A percentile compares a stretch with the other conserved stretches of the same genome.
phyloP scores from a whole-genome alignment of 306 rosid species.

The Carpinus fangiana region DNA sequence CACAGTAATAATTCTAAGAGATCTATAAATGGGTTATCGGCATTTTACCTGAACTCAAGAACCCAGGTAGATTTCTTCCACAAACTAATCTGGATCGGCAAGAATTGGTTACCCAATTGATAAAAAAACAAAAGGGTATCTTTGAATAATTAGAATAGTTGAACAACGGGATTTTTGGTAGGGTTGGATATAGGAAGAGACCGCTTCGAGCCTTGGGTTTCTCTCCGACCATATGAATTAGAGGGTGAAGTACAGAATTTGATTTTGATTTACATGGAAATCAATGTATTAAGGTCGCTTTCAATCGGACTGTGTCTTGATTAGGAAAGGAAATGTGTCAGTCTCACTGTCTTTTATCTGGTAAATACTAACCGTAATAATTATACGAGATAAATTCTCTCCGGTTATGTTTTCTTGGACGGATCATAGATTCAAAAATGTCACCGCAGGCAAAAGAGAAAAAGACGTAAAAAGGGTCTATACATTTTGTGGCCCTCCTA shows the following conservation, averaged over 20 bases:
- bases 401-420: neutral
- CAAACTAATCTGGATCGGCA: slow-evolving; percentile 54
- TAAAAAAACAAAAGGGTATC: slow-evolving; percentile 26
- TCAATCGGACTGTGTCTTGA: neutral
- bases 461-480: too few relatives aligned
- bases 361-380: neutral
- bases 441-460: too few relatives aligned
- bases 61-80: slow-evolving; percentile 32
- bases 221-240: neutral
- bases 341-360: neutral
- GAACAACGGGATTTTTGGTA: slow-evolving; percentile 9
- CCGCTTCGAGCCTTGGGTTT: slow-evolving; percentile 13
- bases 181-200: slow-evolving; percentile 15
- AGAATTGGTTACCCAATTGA: slow-evolving; percentile 23
- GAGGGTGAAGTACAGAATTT: neutral
- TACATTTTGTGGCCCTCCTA: too few relatives aligned
- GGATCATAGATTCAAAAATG: too few relatives aligned
- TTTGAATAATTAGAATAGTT: neutral
- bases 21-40: slow-evolving; percentile 44
- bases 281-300: neutral
- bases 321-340: neutral
- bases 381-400: neutral
- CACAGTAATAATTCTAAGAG: slow-evolving; percentile 32
- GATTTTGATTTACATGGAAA: neutral
- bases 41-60: slow-evolving; percentile 51